Percentiles rank a stretch among this genome's conserved stretches.
Evolutionary conservation across 257 asterid genomes (phyloP).

Genomic region (Solanum chaucha): DNA sequence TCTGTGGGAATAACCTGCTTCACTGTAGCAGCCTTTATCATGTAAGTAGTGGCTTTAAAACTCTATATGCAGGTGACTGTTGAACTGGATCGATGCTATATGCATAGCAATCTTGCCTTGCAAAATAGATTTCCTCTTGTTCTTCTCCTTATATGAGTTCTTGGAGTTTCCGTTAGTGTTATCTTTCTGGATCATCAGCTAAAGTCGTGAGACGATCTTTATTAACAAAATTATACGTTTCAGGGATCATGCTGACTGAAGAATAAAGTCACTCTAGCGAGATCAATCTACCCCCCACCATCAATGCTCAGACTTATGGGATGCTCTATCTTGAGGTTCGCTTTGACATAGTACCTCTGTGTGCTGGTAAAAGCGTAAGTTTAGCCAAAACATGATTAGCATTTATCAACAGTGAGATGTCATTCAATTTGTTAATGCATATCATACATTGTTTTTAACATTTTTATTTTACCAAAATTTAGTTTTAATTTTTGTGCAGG

Average conservation of each 20-base stretch:
- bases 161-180: neutral
- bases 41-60: constrained; percentile 34
- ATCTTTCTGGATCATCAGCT: constrained; percentile 22
- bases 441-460: neutral
- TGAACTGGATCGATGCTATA: neutral
- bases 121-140: neutral
- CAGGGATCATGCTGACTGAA: constrained; percentile 58
- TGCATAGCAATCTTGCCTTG: neutral
- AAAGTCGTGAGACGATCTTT: constrained; percentile 44
- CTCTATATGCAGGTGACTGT: neutral
- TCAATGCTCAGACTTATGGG: neutral
- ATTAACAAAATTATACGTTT: constrained; percentile 41
- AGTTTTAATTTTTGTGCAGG: neutral
- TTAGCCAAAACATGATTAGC: neutral
- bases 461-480: neutral
- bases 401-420: neutral
- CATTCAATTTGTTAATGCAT: neutral
- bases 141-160: neutral
- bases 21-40: constrained; percentile 26
- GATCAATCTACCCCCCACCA: neutral
- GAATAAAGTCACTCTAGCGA: neutral
- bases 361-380: neutral
- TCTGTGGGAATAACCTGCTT: constrained; percentile 53
- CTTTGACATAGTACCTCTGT: neutral
- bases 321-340: neutral